Conservation (phyloP, 2,329 filamentous ascomycete species). For the Lomentospora prolificans region DNA sequence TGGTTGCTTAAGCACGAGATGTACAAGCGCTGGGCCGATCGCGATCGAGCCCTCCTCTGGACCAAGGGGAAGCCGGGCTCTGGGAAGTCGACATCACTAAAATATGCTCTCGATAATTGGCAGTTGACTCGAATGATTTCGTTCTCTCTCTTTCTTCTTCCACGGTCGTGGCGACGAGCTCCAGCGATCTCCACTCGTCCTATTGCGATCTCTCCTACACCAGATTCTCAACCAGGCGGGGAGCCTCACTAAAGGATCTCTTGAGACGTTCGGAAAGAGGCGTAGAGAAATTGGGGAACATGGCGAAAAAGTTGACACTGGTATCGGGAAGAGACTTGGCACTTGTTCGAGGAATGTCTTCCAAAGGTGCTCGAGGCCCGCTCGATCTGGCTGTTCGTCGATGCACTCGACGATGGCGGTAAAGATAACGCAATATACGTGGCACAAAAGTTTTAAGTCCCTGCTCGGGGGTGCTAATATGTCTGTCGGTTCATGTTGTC, state of each 20-base stretch:
- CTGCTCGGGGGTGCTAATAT: too few relatives aligned
- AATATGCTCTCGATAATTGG: constrained; percentile 19
- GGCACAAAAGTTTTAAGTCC: constrained; percentile 11
- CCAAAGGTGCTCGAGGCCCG: constrained; percentile 12
- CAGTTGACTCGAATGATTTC: constrained; percentile 7
- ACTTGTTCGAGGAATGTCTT: constrained; percentile 15
- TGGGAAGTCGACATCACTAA: constrained; percentile 29
- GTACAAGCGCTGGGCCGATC: constrained; percentile 16
- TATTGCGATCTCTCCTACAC: constrained; percentile 25
- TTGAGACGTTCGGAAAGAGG: constrained; percentile 11
- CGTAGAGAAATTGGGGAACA: constrained; percentile 7
- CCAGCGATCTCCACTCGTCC: constrained; percentile 21
- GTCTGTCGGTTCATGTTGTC: constrained; percentile 8
- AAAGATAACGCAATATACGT: constrained; percentile 15
- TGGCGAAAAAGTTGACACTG: constrained; percentile 18
- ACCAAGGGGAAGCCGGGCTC: constrained; percentile 30
- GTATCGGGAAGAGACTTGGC: constrained; percentile 15
- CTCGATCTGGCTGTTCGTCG: constrained; percentile 21
- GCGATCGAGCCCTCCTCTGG: constrained; percentile 20
- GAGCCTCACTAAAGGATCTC: constrained; percentile 14
- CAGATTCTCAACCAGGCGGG: constrained; percentile 20
- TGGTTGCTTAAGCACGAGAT: constrained; percentile 20
- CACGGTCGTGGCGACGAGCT: constrained; percentile 21
- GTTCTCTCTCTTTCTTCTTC: constrained; percentile 25
- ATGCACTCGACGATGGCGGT: constrained; percentile 25